Percentiles rank a stretch among this genome's conserved stretches.
These are phyloP conservation scores for Penicillium longicatenatum DNA, from an alignment of 495 filamentous ascomycete genomes.

Conservation along the genomic window DNA sequence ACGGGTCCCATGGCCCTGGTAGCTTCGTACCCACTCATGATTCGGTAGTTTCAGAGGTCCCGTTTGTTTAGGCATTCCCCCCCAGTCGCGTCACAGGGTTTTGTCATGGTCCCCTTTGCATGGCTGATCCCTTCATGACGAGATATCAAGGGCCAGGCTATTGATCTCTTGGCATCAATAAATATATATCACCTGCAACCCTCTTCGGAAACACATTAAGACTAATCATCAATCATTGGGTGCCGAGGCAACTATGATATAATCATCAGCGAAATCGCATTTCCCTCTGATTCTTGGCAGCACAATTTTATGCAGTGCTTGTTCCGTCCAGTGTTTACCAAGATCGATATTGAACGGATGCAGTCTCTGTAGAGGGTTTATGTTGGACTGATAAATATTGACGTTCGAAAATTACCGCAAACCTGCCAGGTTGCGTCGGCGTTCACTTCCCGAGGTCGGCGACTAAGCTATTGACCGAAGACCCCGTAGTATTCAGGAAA, in stretches of 20 bases:
- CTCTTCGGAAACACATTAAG: neutral
- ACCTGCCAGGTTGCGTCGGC: too few species aligned
- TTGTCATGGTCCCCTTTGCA: conserved; percentile 11
- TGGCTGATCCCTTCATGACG: conserved; percentile 23
- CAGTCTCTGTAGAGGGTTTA: neutral
- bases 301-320: neutral
- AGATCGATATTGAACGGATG: neutral
- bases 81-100: conserved; percentile 14
- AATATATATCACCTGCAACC: neutral
- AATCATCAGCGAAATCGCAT: too few species aligned
- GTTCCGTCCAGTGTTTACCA: too few species aligned
- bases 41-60: neutral
- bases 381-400: too few species aligned
- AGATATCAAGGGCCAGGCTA: neutral
- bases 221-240: neutral
- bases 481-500: neutral
- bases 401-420: too few species aligned
- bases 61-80: conserved; percentile 8
- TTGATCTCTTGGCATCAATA: neutral
- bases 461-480: neutral
- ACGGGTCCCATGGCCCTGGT: neutral
- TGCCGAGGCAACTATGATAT: neutral
- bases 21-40: neutral
- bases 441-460: too few species aligned
- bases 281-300: neutral